phyloP scores from a whole-genome alignment of 2,329 filamentous ascomycete species.

The Fusarium ambrosium region DNA sequence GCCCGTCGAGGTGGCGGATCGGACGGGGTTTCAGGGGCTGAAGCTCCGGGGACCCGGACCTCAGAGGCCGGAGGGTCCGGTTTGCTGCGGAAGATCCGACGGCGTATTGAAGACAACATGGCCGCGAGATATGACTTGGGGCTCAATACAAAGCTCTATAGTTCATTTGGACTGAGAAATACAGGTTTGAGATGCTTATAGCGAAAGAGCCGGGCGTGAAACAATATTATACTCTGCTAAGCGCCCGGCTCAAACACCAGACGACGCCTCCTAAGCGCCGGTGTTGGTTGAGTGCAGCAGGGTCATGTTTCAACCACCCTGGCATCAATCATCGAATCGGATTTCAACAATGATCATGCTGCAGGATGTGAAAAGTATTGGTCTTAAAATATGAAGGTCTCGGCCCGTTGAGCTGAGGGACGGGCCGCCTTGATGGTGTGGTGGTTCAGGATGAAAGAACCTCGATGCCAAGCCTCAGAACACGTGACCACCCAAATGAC shows the following conservation, averaged over 20 bases:
- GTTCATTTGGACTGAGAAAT: background rate
- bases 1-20: rapidly evolving
- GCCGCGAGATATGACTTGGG: background rate
- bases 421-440: background rate
- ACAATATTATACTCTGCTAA: slow-evolving; percentile 10
- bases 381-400: slow-evolving; percentile 13
- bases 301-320: background rate
- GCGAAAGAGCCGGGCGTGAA: background rate
- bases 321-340: slow-evolving; percentile 2
- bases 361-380: background rate
- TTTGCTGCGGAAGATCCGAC: slow-evolving; percentile 16
- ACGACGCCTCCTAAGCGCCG: slow-evolving; percentile 3
- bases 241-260: slow-evolving; percentile 7
- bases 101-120: slow-evolving; percentile 13
- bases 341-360: background rate
- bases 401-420: background rate
- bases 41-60: background rate
- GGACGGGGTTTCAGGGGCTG: background rate
- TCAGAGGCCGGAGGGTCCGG: background rate
- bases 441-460: background rate
- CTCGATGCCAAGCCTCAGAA: background rate
- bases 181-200: background rate
- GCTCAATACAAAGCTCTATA: background rate
- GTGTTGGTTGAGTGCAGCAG: background rate
- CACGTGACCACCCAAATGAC: background rate